phyloP scores from a whole-genome alignment of 345 rosid genomes.

The Lumnitzera littorea region DNA sequence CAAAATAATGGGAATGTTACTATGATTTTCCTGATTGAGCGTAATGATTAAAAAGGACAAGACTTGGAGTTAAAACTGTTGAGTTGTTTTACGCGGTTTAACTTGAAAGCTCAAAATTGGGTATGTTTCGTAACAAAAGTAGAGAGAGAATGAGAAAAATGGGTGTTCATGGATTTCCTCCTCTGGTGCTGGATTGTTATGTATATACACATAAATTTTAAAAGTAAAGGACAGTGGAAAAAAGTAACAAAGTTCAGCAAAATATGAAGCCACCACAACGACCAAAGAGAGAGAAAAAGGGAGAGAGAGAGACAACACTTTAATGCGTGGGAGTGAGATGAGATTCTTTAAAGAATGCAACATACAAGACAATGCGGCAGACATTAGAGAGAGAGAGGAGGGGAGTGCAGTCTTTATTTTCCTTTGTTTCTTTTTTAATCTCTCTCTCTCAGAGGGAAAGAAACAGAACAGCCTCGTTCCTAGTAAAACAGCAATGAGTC shows the following conservation, averaged over 20 bases:
- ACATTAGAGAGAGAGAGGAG: conserved; percentile 16
- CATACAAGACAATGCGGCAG: conserved; percentile 70
- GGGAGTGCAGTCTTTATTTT: conserved; percentile 19
- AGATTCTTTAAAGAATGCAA: conserved; percentile 35
- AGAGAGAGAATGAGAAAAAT: conserved; percentile 12
- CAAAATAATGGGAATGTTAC: no score
- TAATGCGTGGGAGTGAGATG: conserved; percentile 64
- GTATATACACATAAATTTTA: conserved; percentile 8
- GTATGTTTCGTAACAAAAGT: conserved; percentile 14
- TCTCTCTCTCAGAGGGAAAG: conserved; percentile 7
- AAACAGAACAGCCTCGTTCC: conserved; percentile 58
- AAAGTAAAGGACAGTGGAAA: conserved; percentile 1
- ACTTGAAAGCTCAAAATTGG: background rate
- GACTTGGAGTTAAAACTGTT: background rate
- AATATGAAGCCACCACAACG: conserved; percentile 15
- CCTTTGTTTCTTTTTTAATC: background rate
- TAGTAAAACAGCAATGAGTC: conserved; percentile 53
- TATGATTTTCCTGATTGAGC: no score
- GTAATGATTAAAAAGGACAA: no score
- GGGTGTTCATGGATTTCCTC: conserved; percentile 17
- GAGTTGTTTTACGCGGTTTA: background rate
- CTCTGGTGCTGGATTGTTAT: conserved; percentile 12
- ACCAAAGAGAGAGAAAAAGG: conserved; percentile 17
- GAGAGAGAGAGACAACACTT: conserved; percentile 24
- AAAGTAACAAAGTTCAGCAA: conserved; percentile 21